Base-by-base conservation (phyloP, 768 basidiomycete genomes). In the Myochromella boudieri region DNA sequence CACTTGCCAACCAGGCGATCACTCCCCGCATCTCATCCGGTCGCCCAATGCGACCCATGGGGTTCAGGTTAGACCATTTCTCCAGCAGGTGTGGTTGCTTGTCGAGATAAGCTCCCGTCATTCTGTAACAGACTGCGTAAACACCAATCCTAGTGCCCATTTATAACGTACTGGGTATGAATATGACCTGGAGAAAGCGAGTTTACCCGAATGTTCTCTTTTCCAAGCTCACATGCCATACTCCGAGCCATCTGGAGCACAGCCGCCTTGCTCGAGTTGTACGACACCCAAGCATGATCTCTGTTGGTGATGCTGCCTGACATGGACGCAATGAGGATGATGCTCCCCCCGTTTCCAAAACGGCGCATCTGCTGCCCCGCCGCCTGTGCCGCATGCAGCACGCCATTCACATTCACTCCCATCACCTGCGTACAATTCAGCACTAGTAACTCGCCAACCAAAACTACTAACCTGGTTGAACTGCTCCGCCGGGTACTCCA, bases 211-310 rank as follows among this genome's bases (percentile, higher is more conserved):
- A 91, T 88, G 2, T 71, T 66, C 61, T 81, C 69, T 27, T 59
- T 66, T 1, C 85, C 88, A 1, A 91, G 74, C 59, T 91, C 87
- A 58, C 85, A 88, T 3, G 87, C 87, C 85, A 91, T 84, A 61
- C 84, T 87, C 33, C 88, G 78, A 4, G 73, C 81, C 85, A 88
- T 88, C 65, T 91, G 87, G 32, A 89, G 64, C 14, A 91, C 85
- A 4, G 82, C 87, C 1, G 83, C 78, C 65, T 91, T 91, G 68
- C 83, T 85, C 38, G 78, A 74, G 64, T 89, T 88, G 67, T 90
- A 90, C 11, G 84, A 78, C 41, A 82, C 76, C 85, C 84, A 88
- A 1, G 81, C 77, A 54, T 87, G 84, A 42, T 44, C 49, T 48
- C 37, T 46, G 43, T 53, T 55, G 11, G 54, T 51, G 15, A 85